phyloP scores from a whole-genome alignment of 768 basidiomycete genomes.

The Paxillus involutus region DNA sequence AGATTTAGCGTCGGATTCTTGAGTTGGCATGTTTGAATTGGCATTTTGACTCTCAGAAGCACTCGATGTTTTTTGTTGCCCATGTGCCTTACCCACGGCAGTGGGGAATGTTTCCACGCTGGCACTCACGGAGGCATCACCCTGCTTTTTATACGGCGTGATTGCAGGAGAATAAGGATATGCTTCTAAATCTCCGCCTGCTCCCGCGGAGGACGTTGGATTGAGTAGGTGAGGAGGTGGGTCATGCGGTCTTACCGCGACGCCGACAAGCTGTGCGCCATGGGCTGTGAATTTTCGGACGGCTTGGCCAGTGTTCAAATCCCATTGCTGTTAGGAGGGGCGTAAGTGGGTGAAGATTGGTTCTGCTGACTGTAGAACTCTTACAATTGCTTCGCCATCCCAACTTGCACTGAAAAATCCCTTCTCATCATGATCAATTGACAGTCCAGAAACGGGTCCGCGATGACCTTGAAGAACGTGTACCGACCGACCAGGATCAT shows the following conservation, averaged over 20 bases:
- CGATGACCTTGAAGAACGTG: constrained; percentile 69
- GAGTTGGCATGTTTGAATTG: constrained; percentile 22
- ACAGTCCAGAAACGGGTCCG: constrained; percentile 82
- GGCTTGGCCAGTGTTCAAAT: constrained; percentile 85
- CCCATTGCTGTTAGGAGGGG: constrained; percentile 79
- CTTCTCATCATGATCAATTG: constrained; percentile 79
- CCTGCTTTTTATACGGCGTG: constrained; percentile 10
- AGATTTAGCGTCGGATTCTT: constrained; percentile 65
- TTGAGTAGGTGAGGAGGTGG: constrained; percentile 34
- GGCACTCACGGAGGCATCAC: constrained; percentile 15
- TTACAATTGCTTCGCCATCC: constrained; percentile 87
- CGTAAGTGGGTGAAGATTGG: constrained; percentile 4
- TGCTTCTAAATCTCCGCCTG: constrained; percentile 17
- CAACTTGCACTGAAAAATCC: constrained; percentile 89
- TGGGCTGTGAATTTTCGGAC: constrained; percentile 79
- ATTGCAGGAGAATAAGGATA: constrained; percentile 12
- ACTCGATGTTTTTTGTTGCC: constrained; percentile 12
- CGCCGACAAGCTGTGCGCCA: constrained; percentile 78
- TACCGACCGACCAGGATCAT: constrained; percentile 80
- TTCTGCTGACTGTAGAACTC: constrained; percentile 28
- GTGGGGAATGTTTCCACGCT: constrained; percentile 22
- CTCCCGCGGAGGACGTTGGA: constrained; percentile 26
- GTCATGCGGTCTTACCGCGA: constrained; percentile 71
- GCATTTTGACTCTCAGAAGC: constrained; percentile 23
- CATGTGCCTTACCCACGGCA: constrained; percentile 19